Percentiles rank a stretch among this genome's conserved stretches.
These are phyloP conservation scores for Candolleomyces aberdarensis DNA, from an alignment of 768 basidiomycete species.

Conservation along the genomic window DNA sequence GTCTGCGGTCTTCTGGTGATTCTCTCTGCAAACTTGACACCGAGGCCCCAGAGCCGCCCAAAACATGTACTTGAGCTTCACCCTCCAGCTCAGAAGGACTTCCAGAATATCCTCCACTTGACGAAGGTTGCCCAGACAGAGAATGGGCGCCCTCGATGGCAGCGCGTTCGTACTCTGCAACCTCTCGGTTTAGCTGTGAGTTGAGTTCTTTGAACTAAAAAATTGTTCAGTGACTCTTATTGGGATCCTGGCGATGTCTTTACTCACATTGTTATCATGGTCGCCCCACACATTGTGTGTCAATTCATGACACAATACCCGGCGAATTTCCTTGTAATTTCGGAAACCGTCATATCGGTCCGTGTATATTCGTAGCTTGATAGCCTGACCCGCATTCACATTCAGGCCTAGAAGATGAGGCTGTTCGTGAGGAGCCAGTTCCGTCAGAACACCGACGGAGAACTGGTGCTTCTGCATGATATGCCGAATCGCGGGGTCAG, in stretches of 20 bases:
- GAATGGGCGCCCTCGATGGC: slow-evolving; percentile 51
- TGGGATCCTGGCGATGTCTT: too few relatives aligned
- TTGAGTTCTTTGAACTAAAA: slow-evolving; percentile 75
- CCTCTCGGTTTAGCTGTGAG: slow-evolving; percentile 70
- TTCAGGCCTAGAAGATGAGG: slow-evolving; percentile 71
- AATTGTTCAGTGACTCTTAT: background rate
- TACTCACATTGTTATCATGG: slow-evolving; percentile 69
- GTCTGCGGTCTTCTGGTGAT: slow-evolving; percentile 55
- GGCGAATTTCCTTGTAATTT: slow-evolving; percentile 57
- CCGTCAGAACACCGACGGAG: slow-evolving; percentile 66
- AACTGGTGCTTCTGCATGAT: slow-evolving; percentile 71
- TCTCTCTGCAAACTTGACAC: slow-evolving; percentile 26
- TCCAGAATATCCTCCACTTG: slow-evolving; percentile 29
- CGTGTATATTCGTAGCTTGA: slow-evolving; percentile 69
- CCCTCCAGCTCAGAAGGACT: slow-evolving; percentile 50
- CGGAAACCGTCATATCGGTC: slow-evolving; percentile 72
- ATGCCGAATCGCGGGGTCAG: slow-evolving; percentile 69
- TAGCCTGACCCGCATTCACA: slow-evolving; percentile 54
- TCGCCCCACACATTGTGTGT: slow-evolving; percentile 73
- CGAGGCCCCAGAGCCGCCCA: slow-evolving; percentile 42
- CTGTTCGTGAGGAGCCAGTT: slow-evolving; percentile 76
- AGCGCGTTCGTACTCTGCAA: slow-evolving; percentile 62
- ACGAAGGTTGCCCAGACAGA: slow-evolving; percentile 32
- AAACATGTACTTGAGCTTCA: slow-evolving; percentile 48
- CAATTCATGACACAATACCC: slow-evolving; percentile 74